These are phyloP conservation scores for Acanthamoeba healyi DNA, from an alignment of 208 protist species.

Conservation along the genomic window DNA sequence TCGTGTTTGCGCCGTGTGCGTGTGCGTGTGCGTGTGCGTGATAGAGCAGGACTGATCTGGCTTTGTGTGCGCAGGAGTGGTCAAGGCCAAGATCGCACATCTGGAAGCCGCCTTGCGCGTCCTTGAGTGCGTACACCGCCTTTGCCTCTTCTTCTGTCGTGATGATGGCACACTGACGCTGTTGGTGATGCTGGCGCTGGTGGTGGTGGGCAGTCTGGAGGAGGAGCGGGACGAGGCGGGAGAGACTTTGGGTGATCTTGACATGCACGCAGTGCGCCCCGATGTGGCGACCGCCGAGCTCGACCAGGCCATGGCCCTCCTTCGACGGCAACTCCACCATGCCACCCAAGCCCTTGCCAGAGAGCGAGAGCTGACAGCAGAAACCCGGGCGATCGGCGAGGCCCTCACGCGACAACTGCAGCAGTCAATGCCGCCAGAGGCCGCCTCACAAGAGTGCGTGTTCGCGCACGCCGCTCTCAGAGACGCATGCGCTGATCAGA, in stretches of 20 bases:
- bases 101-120: background rate
- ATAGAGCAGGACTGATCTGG: background rate
- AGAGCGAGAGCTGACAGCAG: background rate
- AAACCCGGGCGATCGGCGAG: background rate
- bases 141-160: background rate
- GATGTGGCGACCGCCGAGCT: background rate
- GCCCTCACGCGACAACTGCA: background rate
- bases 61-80: background rate
- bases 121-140: background rate
- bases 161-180: too few relatives aligned
- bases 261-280: background rate
- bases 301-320: background rate
- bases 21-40: background rate
- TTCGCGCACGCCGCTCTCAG: background rate
- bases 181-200: too few relatives aligned
- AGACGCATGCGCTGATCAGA: background rate
- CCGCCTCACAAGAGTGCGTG: slow-evolving; percentile 1
- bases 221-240: background rate
- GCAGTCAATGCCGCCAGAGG: background rate
- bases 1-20: background rate
- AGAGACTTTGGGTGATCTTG: background rate
- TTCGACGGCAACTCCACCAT: background rate
- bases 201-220: background rate
- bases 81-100: background rate
- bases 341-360: background rate